phyloP scores from a whole-genome alignment of 352 stramenopile species.

The Pythium folliculosum region DNA sequence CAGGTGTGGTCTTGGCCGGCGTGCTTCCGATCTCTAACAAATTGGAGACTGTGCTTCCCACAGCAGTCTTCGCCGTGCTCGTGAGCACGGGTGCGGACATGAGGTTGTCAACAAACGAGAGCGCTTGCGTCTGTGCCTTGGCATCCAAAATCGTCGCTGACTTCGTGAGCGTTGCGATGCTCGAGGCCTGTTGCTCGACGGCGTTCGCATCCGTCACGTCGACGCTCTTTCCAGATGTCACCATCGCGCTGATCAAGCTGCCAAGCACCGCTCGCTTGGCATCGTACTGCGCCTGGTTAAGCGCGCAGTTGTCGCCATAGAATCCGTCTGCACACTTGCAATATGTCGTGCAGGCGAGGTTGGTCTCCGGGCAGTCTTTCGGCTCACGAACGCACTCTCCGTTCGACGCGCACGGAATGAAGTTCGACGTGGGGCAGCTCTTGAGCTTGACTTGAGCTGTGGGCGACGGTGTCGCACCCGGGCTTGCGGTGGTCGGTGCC shows the following conservation, averaged over 20 bases:
- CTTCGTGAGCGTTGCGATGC: constrained; percentile 68
- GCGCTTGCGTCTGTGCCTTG: constrained; percentile 43
- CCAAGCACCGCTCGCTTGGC: constrained; percentile 51
- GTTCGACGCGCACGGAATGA: constrained; percentile 44
- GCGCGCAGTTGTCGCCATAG: constrained; percentile 62
- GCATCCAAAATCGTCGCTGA: constrained; percentile 56
- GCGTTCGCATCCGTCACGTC: constrained; percentile 52
- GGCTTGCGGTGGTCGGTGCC: constrained; percentile 25
- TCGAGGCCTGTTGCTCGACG: constrained; percentile 65
- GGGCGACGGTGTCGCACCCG: constrained; percentile 27
- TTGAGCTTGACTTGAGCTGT: constrained; percentile 39
- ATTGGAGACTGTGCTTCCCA: constrained; percentile 66
- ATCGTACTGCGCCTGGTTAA: constrained; percentile 52
- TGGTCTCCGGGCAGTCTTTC: constrained; percentile 40
- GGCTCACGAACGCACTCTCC: constrained; percentile 55
- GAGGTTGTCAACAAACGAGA: constrained; percentile 62
- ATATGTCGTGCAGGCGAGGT: constrained; percentile 50
- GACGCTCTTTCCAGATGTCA: constrained; percentile 45
- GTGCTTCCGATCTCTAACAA: constrained; percentile 42
- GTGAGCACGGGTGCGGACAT: constrained; percentile 57
- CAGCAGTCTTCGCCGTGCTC: constrained; percentile 40
- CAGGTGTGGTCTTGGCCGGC: constrained; percentile 6
- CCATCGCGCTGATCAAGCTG: constrained; percentile 62
- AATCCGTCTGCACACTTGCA: constrained; percentile 51
- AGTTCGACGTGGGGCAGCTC: constrained; percentile 48